Evolutionary conservation across 2,329 filamentous ascomycete genomes (phyloP).

Genomic region (Neopestalotiopsis rosae): DNA sequence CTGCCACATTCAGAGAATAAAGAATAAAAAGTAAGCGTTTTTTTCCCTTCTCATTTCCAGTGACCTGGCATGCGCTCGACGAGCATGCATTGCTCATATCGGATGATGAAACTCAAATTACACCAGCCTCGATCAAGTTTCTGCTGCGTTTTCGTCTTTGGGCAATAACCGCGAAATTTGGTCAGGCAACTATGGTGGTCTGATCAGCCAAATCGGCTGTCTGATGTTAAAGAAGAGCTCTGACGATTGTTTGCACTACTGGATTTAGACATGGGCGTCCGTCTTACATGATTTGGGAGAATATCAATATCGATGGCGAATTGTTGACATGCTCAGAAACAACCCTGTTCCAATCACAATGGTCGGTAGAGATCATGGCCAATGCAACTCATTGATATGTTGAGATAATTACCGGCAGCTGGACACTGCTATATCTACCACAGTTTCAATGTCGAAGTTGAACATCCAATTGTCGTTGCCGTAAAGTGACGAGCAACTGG

Average conservation of each 20-base stretch:
- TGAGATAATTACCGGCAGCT: too few relatives aligned
- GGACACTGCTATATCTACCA: too few relatives aligned
- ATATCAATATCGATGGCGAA: too few relatives aligned
- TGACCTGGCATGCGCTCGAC: not conserved
- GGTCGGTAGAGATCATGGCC: too few relatives aligned
- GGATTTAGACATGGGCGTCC: not conserved
- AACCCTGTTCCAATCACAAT: too few relatives aligned
- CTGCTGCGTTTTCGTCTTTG: slow-evolving; percentile 32
- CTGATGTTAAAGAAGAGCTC: slow-evolving; percentile 68
- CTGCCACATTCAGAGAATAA: not conserved
- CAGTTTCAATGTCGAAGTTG: too few relatives aligned
- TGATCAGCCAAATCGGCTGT: slow-evolving; percentile 37
- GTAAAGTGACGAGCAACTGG: too few relatives aligned
- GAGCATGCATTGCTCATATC: slow-evolving; percentile 36
- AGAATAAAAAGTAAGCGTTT: slow-evolving; percentile 5
- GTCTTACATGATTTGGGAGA: too few relatives aligned
- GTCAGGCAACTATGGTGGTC: slow-evolving; percentile 35
- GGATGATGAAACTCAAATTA: slow-evolving; percentile 50
- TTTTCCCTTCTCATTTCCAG: slow-evolving; percentile 1
- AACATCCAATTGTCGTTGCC: too few relatives aligned
- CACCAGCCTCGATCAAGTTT: slow-evolving; percentile 21
- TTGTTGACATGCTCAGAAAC: too few relatives aligned
- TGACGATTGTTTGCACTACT: slow-evolving; percentile 46
- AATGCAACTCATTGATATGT: too few relatives aligned
- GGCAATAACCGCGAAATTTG: slow-evolving; percentile 45